Percentiles rank a stretch among this genome's conserved stretches.
phyloP scores from a whole-genome alignment of 768 basidiomycete genomes.

The Mycena rebaudengoi region DNA sequence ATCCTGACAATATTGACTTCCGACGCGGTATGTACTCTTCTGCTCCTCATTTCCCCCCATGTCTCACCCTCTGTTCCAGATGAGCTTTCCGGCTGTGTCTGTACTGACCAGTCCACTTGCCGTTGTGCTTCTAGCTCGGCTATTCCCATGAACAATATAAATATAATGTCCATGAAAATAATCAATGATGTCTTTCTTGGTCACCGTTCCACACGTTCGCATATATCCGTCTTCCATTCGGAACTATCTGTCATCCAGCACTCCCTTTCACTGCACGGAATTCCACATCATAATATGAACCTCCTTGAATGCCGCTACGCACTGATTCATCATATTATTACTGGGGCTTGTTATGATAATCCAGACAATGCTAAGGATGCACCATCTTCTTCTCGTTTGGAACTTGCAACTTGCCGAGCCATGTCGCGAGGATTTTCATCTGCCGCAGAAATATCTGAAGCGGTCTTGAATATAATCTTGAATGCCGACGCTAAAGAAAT shows the following conservation, averaged over 20 bases:
- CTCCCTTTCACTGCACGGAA: neutral
- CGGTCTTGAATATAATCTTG: too few relatives aligned
- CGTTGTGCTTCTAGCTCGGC: neutral
- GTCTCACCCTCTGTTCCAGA: too few relatives aligned
- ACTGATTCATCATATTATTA: neutral
- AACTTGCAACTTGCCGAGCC: neutral
- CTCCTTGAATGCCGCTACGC: neutral
- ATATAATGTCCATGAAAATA: neutral
- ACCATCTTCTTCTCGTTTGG: neutral
- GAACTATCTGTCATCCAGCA: neutral
- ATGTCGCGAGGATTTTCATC: too few relatives aligned
- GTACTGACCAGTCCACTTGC: neutral
- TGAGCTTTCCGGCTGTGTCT: too few relatives aligned
- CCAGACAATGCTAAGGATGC: neutral
- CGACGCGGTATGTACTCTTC: too few relatives aligned
- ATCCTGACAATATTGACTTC: neutral
- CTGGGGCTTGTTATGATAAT: slow-evolving; percentile 6
- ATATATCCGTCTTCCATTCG: neutral
- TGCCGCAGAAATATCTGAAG: too few relatives aligned
- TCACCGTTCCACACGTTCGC: neutral
- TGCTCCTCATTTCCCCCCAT: too few relatives aligned
- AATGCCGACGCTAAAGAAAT: too few relatives aligned
- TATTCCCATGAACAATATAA: too few relatives aligned
- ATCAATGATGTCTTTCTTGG: neutral
- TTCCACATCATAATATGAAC: neutral